Conservation (phyloP, 2,329 filamentous ascomycete genomes). For the Diaporthe sp. region DNA sequence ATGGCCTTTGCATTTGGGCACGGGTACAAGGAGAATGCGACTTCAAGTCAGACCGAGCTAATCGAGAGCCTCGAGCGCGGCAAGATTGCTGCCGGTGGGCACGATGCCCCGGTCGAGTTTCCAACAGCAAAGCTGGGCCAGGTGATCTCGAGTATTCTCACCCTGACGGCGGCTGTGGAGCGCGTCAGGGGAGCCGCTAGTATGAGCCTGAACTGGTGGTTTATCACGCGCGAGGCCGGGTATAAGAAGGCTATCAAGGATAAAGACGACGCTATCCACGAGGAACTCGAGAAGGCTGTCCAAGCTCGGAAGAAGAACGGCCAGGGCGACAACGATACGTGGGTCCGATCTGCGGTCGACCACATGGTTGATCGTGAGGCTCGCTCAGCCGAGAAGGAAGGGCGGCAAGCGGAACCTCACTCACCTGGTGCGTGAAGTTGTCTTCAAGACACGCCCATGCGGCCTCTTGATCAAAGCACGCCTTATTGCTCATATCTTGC, state of each 20-base stretch:
- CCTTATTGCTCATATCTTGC: not conserved
- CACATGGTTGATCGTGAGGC: slow-evolving; percentile 37
- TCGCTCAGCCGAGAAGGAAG: slow-evolving; percentile 29
- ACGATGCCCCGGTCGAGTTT: not conserved
- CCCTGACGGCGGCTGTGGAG: not conserved
- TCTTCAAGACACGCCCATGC: not conserved
- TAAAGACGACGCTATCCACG: slow-evolving; percentile 12
- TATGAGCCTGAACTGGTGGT: slow-evolving; percentile 12
- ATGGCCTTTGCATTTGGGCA: slow-evolving; percentile 52
- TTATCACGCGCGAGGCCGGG: not conserved
- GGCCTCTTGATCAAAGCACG: not conserved
- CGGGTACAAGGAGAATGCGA: slow-evolving; percentile 30
- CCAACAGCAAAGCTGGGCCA: slow-evolving; percentile 6
- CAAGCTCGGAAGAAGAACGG: not conserved
- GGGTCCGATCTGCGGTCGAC: slow-evolving; percentile 24
- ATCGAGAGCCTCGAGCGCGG: not conserved
- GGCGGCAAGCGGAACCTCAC: slow-evolving; percentile 29
- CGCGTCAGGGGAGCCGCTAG: not conserved
- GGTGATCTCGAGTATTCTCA: slow-evolving; percentile 5
- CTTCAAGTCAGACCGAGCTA: slow-evolving; percentile 2
- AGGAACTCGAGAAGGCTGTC: slow-evolving; percentile 26
- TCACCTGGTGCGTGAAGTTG: not conserved
- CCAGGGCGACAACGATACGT: slow-evolving; percentile 36
- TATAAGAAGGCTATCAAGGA: not conserved
- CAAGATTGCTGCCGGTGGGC: not conserved